A percentile compares a stretch with the other conserved stretches of the same genome.
phyloP scores from a whole-genome alignment of 148 eudicot genomes.

The Dysphania ambrosioides region DNA sequence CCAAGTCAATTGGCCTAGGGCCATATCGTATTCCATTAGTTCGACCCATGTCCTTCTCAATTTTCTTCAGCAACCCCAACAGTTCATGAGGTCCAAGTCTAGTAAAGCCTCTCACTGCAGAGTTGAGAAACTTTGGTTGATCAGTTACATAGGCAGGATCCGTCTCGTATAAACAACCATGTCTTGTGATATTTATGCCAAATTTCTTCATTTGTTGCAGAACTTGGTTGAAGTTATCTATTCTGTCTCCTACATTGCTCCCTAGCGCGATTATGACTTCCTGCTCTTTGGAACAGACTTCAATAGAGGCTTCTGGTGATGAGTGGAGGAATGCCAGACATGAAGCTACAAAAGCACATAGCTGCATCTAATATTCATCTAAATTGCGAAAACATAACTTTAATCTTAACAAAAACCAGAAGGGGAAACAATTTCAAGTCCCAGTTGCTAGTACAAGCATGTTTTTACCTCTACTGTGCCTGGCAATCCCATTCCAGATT shows the following conservation, averaged over 20 bases:
- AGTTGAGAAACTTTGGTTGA: conserved; percentile 81
- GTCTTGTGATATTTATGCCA: conserved; percentile 62
- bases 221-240: conserved; percentile 63
- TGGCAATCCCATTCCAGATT: conserved; percentile 22
- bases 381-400: too few species aligned
- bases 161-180: conserved; percentile 84
- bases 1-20: conserved; percentile 84
- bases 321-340: conserved; percentile 43
- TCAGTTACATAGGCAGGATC: conserved; percentile 83
- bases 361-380: neutral
- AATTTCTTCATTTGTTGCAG: conserved; percentile 62
- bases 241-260: conserved; percentile 82
- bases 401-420: neutral
- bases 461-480: conserved; percentile 47
- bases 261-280: conserved; percentile 89
- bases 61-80: conserved; percentile 60
- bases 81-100: conserved; percentile 76
- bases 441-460: too few species aligned
- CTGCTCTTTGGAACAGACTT: conserved; percentile 61
- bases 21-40: conserved; percentile 84
- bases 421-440: neutral
- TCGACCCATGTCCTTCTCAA: conserved; percentile 85
- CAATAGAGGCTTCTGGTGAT: conserved; percentile 41
- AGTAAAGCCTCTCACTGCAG: conserved; percentile 84
- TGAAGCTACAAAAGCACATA: conserved; percentile 36